These are phyloP conservation scores for Emergomyces pasteurianus DNA, from an alignment of 2,329 filamentous ascomycete genomes.

Conservation along the genomic window DNA sequence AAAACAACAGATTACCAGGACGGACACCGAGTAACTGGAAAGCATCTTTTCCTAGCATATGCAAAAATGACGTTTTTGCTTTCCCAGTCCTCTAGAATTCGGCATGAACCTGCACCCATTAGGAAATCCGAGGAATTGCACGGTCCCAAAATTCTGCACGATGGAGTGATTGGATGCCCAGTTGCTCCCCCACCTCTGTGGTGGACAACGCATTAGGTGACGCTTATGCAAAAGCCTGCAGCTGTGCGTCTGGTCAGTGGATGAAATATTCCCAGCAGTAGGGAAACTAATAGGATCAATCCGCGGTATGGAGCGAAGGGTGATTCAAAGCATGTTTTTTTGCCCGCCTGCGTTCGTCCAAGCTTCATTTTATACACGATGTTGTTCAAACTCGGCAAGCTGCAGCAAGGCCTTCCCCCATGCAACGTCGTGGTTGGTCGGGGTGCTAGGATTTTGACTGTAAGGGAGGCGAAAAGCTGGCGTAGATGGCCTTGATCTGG, in stretches of 20 bases:
- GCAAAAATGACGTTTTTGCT: too few species aligned
- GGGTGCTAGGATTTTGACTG: not conserved
- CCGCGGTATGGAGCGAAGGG: not conserved
- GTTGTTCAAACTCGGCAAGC: conserved; percentile 1
- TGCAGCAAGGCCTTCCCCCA: not conserved
- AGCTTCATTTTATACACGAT: not conserved
- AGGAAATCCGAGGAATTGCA: not conserved
- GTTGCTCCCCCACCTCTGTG: not conserved
- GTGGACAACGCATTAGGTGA: not conserved
- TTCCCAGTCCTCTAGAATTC: too few species aligned
- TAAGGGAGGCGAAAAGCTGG: not conserved
- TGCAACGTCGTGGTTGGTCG: not conserved
- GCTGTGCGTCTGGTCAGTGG: not conserved
- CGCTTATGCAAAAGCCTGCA: not conserved
- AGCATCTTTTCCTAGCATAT: not conserved
- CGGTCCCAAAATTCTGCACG: not conserved
- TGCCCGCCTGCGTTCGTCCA: not conserved
- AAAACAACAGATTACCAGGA: not conserved
- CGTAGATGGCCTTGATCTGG: not conserved
- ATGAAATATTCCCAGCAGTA: not conserved
- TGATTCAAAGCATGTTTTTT: not conserved
- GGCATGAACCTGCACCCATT: not conserved
- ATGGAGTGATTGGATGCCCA: not conserved
- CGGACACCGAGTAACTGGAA: not conserved
- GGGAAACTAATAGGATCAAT: conserved; percentile 2